These are phyloP conservation scores for Coemansia sp. DNA, from an alignment of 371 early-diverging fungal genomes.

Conservation along the genomic window DNA sequence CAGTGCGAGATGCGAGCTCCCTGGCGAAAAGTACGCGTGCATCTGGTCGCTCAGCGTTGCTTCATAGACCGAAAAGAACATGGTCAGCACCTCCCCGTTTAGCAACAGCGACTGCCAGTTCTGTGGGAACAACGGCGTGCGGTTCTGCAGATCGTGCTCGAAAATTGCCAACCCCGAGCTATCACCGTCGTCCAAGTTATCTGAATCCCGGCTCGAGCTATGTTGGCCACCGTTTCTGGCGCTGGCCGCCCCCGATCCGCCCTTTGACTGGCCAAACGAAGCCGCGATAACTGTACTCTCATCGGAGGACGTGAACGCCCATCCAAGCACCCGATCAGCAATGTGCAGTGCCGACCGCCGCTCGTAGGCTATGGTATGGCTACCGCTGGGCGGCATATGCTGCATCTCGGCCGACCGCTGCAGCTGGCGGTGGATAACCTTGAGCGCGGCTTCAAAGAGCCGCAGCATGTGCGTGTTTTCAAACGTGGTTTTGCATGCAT, in stretches of 20 bases:
- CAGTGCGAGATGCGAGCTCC: slow-evolving; percentile 45
- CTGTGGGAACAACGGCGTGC: slow-evolving; percentile 40
- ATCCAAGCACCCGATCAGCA: slow-evolving; percentile 35
- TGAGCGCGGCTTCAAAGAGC: slow-evolving; percentile 43
- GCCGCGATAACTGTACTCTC: slow-evolving; percentile 18
- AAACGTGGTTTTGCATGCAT: slow-evolving; percentile 42
- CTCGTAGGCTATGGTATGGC: slow-evolving; percentile 39
- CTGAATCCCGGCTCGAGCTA: not conserved
- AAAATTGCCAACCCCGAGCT: slow-evolving; percentile 17
- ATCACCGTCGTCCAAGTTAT: slow-evolving; percentile 14
- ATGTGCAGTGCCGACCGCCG: slow-evolving; percentile 43
- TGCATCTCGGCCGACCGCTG: slow-evolving; percentile 29
- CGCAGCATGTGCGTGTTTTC: slow-evolving; percentile 33
- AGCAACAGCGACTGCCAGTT: slow-evolving; percentile 37
- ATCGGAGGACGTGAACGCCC: slow-evolving; percentile 37
- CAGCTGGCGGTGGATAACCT: slow-evolving; percentile 41
- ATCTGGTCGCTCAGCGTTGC: slow-evolving; percentile 44
- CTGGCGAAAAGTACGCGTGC: slow-evolving; percentile 46
- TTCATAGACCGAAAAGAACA: slow-evolving; percentile 47
- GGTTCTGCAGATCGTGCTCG: slow-evolving; percentile 25
- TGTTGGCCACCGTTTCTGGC: not conserved
- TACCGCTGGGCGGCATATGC: slow-evolving; percentile 1
- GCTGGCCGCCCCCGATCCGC: not conserved
- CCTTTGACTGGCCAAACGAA: slow-evolving; percentile 28
- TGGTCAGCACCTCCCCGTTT: slow-evolving; percentile 29